Evolutionary conservation across 306 rosid species (phyloP).

Genomic region (Glycine latifolia): DNA sequence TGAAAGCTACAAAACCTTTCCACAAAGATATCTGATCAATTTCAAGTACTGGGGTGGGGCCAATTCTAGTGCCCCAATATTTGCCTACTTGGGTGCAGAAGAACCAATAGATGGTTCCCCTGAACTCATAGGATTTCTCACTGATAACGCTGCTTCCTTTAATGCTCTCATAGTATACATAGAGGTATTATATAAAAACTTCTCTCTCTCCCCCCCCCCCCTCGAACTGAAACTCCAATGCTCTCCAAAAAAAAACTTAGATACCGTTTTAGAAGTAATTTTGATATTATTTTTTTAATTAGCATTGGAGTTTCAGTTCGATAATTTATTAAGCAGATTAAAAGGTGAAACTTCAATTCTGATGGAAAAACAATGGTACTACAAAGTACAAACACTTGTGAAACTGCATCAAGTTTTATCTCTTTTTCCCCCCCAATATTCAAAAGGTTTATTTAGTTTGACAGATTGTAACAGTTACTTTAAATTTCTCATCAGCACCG

Average conservation of each 20-base stretch:
- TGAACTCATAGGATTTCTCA: constrained; percentile 54
- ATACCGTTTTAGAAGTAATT: too few species aligned
- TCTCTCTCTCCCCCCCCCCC: too few species aligned
- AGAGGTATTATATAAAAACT: constrained; percentile 55
- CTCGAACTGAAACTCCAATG: too few species aligned
- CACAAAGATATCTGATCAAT: constrained; percentile 71
- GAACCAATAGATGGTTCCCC: constrained; percentile 53
- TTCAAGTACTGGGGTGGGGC: constrained; percentile 76
- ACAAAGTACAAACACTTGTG: too few species aligned
- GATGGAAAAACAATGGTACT: too few species aligned
- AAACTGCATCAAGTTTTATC: too few species aligned
- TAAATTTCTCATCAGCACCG: constrained; percentile 59
- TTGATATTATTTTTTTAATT: too few species aligned
- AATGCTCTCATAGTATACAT: constrained; percentile 70
- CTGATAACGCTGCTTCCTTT: constrained; percentile 66
- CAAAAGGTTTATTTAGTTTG: neutral
- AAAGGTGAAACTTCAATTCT: too few species aligned
- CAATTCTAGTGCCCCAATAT: constrained; percentile 66
- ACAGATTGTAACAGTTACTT: neutral
- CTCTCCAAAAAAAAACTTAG: too few species aligned
- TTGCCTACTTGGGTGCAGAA: constrained; percentile 74
- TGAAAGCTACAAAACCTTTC: constrained; percentile 67
- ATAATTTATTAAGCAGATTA: too few species aligned
- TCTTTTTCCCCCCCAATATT: neutral
- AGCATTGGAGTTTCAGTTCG: too few species aligned